A percentile compares a stretch with the other conserved stretches of the same genome.
phyloP scores from a whole-genome alignment of 1,284 basidiomycete genomes.

The Irpex lacteus region DNA sequence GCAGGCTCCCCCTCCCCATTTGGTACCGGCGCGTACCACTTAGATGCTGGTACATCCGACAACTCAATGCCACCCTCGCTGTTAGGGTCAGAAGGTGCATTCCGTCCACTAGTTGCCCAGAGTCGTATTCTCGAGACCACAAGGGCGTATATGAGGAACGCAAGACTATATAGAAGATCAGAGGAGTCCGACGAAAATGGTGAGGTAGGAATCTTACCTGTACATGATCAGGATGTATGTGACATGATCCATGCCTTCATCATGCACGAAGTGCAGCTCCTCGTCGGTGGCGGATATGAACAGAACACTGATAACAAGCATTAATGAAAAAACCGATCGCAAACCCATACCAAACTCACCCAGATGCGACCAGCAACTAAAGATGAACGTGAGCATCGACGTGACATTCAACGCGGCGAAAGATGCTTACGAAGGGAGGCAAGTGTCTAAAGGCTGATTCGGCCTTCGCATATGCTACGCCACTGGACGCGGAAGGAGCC shows the following conservation, averaged over 20 bases:
- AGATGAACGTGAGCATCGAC: neutral
- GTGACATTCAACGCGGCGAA: neutral
- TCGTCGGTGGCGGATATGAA: slow-evolving; percentile 95
- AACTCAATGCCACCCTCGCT: slow-evolving; percentile 31
- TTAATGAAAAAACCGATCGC: neutral
- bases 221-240: slow-evolving; percentile 85
- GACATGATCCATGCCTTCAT: slow-evolving; percentile 81
- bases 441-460: slow-evolving; percentile 78
- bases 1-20: slow-evolving; percentile 19
- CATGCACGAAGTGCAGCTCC: slow-evolving; percentile 70
- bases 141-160: slow-evolving; percentile 76
- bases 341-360: slow-evolving; percentile 30
- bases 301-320: slow-evolving; percentile 43
- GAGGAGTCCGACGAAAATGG: neutral
- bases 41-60: slow-evolving; percentile 18
- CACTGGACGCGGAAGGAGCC: slow-evolving; percentile 14
- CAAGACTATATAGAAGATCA: slow-evolving; percentile 41
- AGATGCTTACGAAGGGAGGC: slow-evolving; percentile 74
- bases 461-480: slow-evolving; percentile 29
- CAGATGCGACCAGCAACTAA: slow-evolving; percentile 67
- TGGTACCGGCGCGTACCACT: slow-evolving; percentile 33
- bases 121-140: slow-evolving; percentile 58
- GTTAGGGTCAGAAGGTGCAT: slow-evolving; percentile 27
- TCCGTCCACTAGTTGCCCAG: slow-evolving; percentile 59
- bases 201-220: slow-evolving; percentile 44